Percentiles rank a stretch among this genome's conserved stretches.
These are phyloP conservation scores for Coemansia sp. DNA, from an alignment of 192 early-diverging fungal species.

Conservation along the genomic window DNA sequence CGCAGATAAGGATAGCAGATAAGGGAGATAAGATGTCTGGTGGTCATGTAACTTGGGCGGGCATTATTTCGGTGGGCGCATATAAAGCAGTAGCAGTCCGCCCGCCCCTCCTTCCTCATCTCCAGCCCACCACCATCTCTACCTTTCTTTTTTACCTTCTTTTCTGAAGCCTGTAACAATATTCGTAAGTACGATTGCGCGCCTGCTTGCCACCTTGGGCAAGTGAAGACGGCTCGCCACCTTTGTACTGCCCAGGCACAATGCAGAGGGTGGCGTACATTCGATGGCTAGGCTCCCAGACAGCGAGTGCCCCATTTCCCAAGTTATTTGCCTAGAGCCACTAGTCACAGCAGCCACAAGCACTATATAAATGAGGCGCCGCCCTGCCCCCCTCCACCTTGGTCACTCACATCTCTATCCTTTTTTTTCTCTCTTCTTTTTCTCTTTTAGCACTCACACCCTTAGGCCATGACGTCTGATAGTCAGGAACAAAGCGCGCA, in stretches of 20 bases:
- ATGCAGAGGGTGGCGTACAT: not conserved
- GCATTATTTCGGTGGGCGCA: not conserved
- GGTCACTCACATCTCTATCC: not conserved
- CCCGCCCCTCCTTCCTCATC: not conserved
- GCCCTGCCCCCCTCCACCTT: not conserved
- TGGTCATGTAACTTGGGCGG: no score
- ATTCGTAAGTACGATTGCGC: slow-evolving; percentile 3
- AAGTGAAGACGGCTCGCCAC: no score
- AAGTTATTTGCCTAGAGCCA: not conserved
- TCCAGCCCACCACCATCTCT: no score
- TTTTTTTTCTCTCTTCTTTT: not conserved
- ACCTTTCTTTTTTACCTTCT: not conserved
- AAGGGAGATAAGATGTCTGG: no score
- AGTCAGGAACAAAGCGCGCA: slow-evolving; percentile 28
- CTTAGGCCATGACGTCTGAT: slow-evolving; percentile 32
- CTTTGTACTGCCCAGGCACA: not conserved
- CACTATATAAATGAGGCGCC: not conserved
- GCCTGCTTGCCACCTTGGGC: not conserved
- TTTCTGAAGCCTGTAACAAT: slow-evolving; percentile 6
- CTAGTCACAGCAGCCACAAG: not conserved
- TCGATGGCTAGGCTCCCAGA: not conserved
- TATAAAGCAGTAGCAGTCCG: not conserved
- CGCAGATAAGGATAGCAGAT: no score
- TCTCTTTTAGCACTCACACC: not conserved
- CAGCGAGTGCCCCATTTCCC: not conserved